Percentiles rank a stretch among this genome's conserved stretches.
Evolutionary conservation across 2,329 filamentous ascomycete genomes (phyloP).

Genomic region (Penicillium sp.): DNA sequence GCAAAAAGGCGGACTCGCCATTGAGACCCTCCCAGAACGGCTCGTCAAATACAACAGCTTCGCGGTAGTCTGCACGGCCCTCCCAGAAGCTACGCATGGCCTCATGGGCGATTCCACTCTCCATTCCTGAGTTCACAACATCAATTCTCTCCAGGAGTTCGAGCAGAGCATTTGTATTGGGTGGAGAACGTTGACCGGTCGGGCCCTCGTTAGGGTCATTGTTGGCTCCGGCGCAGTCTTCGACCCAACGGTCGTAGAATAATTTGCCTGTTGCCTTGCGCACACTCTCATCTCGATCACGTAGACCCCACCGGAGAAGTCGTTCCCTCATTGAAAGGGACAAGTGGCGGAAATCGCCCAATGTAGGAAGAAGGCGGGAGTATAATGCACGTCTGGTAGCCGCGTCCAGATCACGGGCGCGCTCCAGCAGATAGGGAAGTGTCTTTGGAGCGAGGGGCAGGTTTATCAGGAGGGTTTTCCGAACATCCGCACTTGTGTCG

Average conservation of each 20-base stretch:
- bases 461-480: conserved; percentile 83
- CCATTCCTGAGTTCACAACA: conserved; percentile 83
- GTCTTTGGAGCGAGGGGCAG: conserved; percentile 82
- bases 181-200: conserved; percentile 54
- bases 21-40: conserved; percentile 52
- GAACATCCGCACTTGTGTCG: conserved; percentile 90
- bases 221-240: conserved; percentile 78
- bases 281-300: conserved; percentile 91
- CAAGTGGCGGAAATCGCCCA: conserved; percentile 92
- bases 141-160: conserved; percentile 94
- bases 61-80: conserved; percentile 66
- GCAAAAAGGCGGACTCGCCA: conserved; percentile 86
- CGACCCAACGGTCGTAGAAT: conserved; percentile 96
- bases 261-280: conserved; percentile 86
- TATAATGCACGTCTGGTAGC: conserved; percentile 84
- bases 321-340: conserved; percentile 95
- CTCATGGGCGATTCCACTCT: conserved; percentile 86
- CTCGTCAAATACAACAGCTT: conserved; percentile 47
- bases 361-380: conserved; percentile 77
- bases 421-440: conserved; percentile 82
- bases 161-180: conserved; percentile 78
- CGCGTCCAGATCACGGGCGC: conserved; percentile 85
- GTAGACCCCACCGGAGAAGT: conserved; percentile 87
- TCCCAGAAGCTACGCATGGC: conserved; percentile 98
- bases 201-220: conserved; percentile 58